Percentiles rank a stretch among this genome's conserved stretches.
phyloP scores from a whole-genome alignment of 2,329 filamentous ascomycete species.

The Dendryphion nanum region DNA sequence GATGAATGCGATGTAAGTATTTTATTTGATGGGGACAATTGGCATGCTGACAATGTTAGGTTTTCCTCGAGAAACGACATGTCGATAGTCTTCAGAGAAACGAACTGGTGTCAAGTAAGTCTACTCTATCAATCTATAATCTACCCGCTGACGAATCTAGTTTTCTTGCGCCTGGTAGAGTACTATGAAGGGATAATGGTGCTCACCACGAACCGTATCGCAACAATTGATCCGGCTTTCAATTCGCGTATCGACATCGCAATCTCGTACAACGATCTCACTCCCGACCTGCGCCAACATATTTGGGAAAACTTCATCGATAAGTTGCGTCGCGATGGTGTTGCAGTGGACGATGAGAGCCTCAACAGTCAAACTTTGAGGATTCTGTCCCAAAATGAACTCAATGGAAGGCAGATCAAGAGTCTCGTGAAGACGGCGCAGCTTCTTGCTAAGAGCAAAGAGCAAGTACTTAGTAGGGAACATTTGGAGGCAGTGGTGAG shows the following conservation, averaged over 20 bases:
- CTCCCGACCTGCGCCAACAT: conserved; percentile 65
- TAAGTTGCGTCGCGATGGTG: conserved; percentile 18
- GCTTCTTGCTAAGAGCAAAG: background rate
- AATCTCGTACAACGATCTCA: conserved; percentile 71
- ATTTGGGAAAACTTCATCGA: conserved; percentile 82
- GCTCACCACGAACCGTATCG: conserved; percentile 79
- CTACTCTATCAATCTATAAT: too few species aligned
- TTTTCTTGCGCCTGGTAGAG: conserved; percentile 75
- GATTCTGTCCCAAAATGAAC: conserved; percentile 10
- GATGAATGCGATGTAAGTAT: conserved; percentile 65
- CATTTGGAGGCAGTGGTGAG: background rate
- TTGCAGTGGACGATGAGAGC: conserved; percentile 4
- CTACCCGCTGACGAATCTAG: conserved; percentile 64
- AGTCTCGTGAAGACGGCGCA: conserved; percentile 44
- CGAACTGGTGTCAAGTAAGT: conserved; percentile 14
- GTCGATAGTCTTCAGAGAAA: conserved; percentile 15
- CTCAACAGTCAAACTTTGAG: too few species aligned
- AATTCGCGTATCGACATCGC: conserved; percentile 81
- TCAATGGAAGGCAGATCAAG: conserved; percentile 39
- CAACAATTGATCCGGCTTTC: conserved; percentile 84
- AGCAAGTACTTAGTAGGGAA: background rate
- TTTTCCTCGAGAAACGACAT: conserved; percentile 12
- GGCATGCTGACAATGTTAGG: too few species aligned
- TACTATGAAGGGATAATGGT: conserved; percentile 88
- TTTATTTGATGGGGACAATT: too few species aligned